Conservation (phyloP, 306 rosid genomes). For the Herpetospermum pedunculosum region DNA sequence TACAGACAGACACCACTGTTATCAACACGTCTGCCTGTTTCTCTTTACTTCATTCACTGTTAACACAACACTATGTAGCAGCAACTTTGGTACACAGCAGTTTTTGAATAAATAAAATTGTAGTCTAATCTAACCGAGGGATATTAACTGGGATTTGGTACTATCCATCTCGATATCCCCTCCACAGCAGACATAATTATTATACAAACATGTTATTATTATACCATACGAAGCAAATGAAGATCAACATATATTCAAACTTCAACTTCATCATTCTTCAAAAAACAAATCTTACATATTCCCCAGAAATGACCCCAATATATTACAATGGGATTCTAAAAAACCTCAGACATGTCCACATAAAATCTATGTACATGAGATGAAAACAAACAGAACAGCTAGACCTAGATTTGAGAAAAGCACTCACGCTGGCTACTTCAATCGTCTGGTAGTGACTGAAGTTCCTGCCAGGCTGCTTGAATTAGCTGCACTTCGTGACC, state of each 20-base stretch:
- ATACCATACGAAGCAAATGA: not conserved
- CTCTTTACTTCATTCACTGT: not conserved
- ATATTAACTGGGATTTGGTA: not conserved
- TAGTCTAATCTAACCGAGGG: not conserved
- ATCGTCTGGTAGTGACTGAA: slow-evolving; percentile 19
- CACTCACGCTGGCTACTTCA: slow-evolving; percentile 2
- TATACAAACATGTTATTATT: not conserved
- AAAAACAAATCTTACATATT: not conserved
- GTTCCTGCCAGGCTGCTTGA: slow-evolving; percentile 25
- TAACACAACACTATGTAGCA: not conserved
- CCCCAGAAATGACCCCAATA: not conserved
- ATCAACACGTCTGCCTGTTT: slow-evolving; percentile 3
- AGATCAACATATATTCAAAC: not conserved
- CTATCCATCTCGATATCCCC: slow-evolving; percentile 8
- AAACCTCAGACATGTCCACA: not conserved
- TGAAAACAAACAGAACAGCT: not conserved
- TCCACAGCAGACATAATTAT: slow-evolving; percentile 1
- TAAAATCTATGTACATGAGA: not conserved
- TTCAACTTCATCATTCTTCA: not conserved
- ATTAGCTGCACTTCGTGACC: slow-evolving; percentile 35
- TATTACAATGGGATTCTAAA: not conserved
- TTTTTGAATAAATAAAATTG: not conserved
- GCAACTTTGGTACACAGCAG: too few relatives aligned
- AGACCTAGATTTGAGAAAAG: not conserved
- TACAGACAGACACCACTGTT: too few relatives aligned